phyloP scores from a whole-genome alignment of 2,329 filamentous ascomycete genomes.

The Pseudodiploospora longispora region DNA sequence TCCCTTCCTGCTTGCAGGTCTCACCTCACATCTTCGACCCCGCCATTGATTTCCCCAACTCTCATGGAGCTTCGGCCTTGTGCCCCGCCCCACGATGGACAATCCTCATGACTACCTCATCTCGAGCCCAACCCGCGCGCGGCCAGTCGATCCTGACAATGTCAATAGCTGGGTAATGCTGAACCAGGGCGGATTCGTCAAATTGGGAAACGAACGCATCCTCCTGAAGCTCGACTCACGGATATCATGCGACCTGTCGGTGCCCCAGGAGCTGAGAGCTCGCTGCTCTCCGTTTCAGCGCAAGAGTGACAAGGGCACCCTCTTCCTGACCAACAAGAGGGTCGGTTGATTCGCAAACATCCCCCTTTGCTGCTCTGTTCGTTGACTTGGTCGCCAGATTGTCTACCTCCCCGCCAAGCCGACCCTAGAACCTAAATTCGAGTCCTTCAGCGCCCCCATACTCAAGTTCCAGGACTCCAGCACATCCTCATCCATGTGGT shows the following conservation, averaged over 20 bases:
- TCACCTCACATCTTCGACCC: slow-evolving; percentile 10
- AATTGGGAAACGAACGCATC: slow-evolving; percentile 74
- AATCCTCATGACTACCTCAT: slow-evolving; percentile 35
- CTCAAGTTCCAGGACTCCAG: slow-evolving; percentile 81
- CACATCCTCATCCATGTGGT: slow-evolving; percentile 74
- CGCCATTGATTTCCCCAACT: slow-evolving; percentile 5
- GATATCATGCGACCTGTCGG: slow-evolving; percentile 67
- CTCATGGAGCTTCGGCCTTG: slow-evolving; percentile 25
- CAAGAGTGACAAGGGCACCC: slow-evolving; percentile 65
- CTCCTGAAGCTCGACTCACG: slow-evolving; percentile 74
- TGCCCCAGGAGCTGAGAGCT: slow-evolving; percentile 54
- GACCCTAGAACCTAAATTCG: slow-evolving; percentile 53
- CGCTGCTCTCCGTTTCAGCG: slow-evolving; percentile 57
- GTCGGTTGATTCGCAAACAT: slow-evolving; percentile 39
- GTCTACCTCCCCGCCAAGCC: slow-evolving; percentile 75
- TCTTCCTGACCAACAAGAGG: slow-evolving; percentile 78
- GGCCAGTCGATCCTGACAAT: slow-evolving; percentile 44
- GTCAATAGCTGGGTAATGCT: slow-evolving; percentile 82
- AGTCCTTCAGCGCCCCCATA: slow-evolving; percentile 84
- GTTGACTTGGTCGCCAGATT: slow-evolving; percentile 43
- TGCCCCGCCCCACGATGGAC: slow-evolving; percentile 28
- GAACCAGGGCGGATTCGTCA: slow-evolving; percentile 69
- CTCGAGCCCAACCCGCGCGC: slow-evolving; percentile 24
- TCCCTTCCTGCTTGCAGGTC: slow-evolving; percentile 2
- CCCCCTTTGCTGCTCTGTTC: neutral